phyloP scores from a whole-genome alignment of 768 basidiomycete genomes.

The Mycena polygramma region DNA sequence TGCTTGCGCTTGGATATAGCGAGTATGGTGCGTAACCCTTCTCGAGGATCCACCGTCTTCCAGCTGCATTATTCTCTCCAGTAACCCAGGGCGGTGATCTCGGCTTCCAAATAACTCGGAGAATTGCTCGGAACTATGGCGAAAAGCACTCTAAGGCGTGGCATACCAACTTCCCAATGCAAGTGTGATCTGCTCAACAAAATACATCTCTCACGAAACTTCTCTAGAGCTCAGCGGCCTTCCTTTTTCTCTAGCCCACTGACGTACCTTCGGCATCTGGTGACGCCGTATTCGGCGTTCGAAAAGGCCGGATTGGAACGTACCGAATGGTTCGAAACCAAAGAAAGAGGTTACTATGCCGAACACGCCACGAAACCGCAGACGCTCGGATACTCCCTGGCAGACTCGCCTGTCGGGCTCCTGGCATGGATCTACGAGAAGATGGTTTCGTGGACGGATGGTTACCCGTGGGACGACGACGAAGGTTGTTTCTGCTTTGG shows the following conservation, averaged over 20 bases:
- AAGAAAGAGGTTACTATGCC: slow-evolving; percentile 45
- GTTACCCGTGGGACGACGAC: slow-evolving; percentile 61
- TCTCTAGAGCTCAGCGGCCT: slow-evolving; percentile 25
- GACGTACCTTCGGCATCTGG: slow-evolving; percentile 11
- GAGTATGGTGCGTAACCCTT: slow-evolving; percentile 46
- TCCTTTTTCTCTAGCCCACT: slow-evolving; percentile 28
- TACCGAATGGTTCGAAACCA: slow-evolving; percentile 36
- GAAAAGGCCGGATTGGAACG: slow-evolving; percentile 44
- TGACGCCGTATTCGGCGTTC: slow-evolving; percentile 24
- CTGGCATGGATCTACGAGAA: slow-evolving; percentile 44
- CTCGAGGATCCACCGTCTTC: not conserved
- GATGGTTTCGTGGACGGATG: slow-evolving; percentile 52
- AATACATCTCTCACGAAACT: not conserved
- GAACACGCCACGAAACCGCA: slow-evolving; percentile 53
- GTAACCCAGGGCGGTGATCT: slow-evolving; percentile 60
- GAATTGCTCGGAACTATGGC: slow-evolving; percentile 48
- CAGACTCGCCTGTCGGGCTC: slow-evolving; percentile 61
- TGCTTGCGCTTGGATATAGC: slow-evolving; percentile 52
- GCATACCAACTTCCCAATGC: slow-evolving; percentile 57
- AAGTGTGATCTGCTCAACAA: slow-evolving; percentile 1
- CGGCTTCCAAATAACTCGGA: slow-evolving; percentile 53
- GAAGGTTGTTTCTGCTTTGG: slow-evolving; percentile 52
- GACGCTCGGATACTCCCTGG: slow-evolving; percentile 56
- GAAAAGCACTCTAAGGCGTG: slow-evolving; percentile 56
- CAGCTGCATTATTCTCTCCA: slow-evolving; percentile 30